phyloP scores from a whole-genome alignment of 1,284 basidiomycete genomes.

The Limonomyces culmigenus region DNA sequence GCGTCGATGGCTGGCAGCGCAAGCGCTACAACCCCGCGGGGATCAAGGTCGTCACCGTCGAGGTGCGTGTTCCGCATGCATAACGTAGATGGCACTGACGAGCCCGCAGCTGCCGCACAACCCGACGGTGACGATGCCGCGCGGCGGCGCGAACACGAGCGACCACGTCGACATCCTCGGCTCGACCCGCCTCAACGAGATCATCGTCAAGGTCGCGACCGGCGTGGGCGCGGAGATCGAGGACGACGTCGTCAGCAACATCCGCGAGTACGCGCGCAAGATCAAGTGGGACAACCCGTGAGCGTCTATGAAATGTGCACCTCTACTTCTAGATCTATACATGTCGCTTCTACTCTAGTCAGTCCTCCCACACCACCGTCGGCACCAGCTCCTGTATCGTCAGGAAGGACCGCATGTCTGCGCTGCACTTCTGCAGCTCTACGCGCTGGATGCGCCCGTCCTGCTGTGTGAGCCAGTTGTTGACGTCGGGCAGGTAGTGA shows the following conservation, averaged over 20 bases:
- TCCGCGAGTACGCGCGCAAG: slow-evolving; percentile 57
- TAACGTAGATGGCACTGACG: slow-evolving; percentile 1
- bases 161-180: slow-evolving; percentile 95
- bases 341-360: too few relatives aligned
- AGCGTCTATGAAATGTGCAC: too few relatives aligned
- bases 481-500: too few relatives aligned
- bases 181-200: slow-evolving; percentile 73
- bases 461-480: too few relatives aligned
- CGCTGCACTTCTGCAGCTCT: too few relatives aligned
- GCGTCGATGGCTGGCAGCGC: slow-evolving; percentile 87
- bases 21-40: slow-evolving; percentile 88
- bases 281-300: slow-evolving; percentile 83
- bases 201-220: slow-evolving; percentile 79
- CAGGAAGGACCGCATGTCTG: too few relatives aligned
- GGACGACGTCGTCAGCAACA: slow-evolving; percentile 65
- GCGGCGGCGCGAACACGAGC: slow-evolving; percentile 82
- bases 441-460: too few relatives aligned
- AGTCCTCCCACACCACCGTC: too few relatives aligned
- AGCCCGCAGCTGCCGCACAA: slow-evolving; percentile 63
- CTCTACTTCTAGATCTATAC: too few relatives aligned
- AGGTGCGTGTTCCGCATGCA: slow-evolving; percentile 27
- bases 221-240: slow-evolving; percentile 57
- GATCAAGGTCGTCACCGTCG: slow-evolving; percentile 75
- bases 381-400: too few relatives aligned
- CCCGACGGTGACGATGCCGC: slow-evolving; percentile 58